Conservation (phyloP, 1,284 basidiomycete genomes). For the Athelia sp. region DNA sequence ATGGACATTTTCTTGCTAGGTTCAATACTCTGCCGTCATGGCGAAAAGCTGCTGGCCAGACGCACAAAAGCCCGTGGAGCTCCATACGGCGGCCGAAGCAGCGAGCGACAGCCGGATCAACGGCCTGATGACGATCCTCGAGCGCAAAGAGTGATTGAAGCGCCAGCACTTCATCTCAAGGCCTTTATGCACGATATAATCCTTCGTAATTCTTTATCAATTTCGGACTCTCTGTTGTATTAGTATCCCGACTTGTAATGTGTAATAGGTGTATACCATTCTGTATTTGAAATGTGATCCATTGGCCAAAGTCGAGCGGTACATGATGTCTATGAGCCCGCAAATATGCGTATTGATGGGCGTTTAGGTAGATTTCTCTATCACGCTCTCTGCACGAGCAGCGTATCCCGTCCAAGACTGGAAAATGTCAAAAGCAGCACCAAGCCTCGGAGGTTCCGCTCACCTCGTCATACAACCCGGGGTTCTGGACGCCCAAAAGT, state of each 20-base stretch:
- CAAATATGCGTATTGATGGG: neutral
- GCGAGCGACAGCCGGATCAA: slow-evolving; percentile 19
- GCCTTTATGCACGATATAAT: too few relatives aligned
- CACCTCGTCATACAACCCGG: slow-evolving; percentile 84
- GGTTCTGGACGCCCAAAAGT: slow-evolving; percentile 52
- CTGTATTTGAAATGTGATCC: neutral
- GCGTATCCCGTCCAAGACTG: slow-evolving; percentile 88
- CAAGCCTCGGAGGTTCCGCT: slow-evolving; percentile 17
- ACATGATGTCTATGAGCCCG: too few relatives aligned
- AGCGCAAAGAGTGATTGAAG: slow-evolving; percentile 19
- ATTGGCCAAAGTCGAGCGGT: too few relatives aligned
- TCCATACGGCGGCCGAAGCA: slow-evolving; percentile 21
- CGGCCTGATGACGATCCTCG: slow-evolving; percentile 28
- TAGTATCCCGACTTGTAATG: neutral
- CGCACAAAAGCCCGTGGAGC: slow-evolving; percentile 26
- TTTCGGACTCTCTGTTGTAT: neutral
- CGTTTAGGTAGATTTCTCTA: slow-evolving; percentile 37
- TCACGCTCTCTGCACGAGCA: slow-evolving; percentile 54
- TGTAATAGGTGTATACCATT: neutral
- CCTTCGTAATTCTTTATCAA: too few relatives aligned
- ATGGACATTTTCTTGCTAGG: slow-evolving; percentile 15
- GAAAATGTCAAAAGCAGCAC: slow-evolving; percentile 1
- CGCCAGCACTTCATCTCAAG: neutral
- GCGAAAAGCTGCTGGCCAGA: slow-evolving; percentile 28
- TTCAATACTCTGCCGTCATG: slow-evolving; percentile 27